A percentile compares a stretch with the other conserved stretches of the same genome.
Conservation (phyloP, 495 filamentous ascomycete species). For the Neurospora sp. region DNA sequence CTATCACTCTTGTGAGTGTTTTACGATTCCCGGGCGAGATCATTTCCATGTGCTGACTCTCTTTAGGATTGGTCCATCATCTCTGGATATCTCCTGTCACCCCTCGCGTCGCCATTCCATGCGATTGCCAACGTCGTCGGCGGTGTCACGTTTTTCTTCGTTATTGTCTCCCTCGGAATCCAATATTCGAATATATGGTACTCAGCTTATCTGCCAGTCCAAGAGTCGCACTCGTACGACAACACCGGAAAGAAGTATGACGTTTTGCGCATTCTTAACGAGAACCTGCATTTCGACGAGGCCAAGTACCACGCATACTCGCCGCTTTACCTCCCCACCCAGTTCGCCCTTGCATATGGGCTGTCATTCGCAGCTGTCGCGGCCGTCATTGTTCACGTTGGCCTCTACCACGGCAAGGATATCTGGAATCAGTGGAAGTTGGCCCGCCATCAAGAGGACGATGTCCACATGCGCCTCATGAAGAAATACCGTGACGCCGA, state of each 20-base stretch:
- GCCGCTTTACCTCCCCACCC: slow-evolving; percentile 51
- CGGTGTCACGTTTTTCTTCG: slow-evolving; percentile 44
- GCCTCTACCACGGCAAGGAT: slow-evolving; percentile 53
- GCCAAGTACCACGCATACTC: slow-evolving; percentile 48
- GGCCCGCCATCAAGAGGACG: slow-evolving; percentile 48
- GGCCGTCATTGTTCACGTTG: slow-evolving; percentile 53
- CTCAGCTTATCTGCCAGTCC: slow-evolving; percentile 45
- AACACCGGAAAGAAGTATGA: slow-evolving; percentile 51
- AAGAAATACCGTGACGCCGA: slow-evolving; percentile 46
- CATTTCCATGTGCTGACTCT: neutral
- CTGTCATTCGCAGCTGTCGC: slow-evolving; percentile 60
- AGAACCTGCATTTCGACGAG: slow-evolving; percentile 40
- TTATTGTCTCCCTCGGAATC: slow-evolving; percentile 40
- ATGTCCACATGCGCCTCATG: slow-evolving; percentile 57
- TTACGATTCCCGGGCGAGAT: too few species aligned
- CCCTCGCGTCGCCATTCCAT: slow-evolving; percentile 61
- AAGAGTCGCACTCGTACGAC: slow-evolving; percentile 47
- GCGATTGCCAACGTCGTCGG: slow-evolving; percentile 50
- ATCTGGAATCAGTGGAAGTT: slow-evolving; percentile 43
- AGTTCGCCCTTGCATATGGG: slow-evolving; percentile 55
- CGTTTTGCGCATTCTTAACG: slow-evolving; percentile 39
- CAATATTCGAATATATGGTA: slow-evolving; percentile 62
- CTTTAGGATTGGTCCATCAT: slow-evolving; percentile 53
- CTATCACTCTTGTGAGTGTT: slow-evolving; percentile 37
- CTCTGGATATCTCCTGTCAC: slow-evolving; percentile 54